Evolutionary conservation across 148 eudicot species (phyloP).

Genomic region (Salicornia ramosissima): DNA sequence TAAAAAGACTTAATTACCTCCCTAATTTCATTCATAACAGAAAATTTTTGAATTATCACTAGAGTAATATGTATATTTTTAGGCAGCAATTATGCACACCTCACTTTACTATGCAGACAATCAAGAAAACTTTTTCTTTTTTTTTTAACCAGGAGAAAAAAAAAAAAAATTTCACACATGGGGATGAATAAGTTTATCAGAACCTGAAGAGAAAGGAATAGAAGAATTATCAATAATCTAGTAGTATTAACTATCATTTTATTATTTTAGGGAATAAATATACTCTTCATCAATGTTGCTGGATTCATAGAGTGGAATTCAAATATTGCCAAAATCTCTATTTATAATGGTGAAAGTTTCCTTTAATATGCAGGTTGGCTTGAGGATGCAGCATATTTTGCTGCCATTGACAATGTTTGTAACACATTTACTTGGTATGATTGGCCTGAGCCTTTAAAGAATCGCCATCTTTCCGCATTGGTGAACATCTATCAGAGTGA

Average conservation of each 20-base stretch:
- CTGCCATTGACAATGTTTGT: constrained; percentile 72
- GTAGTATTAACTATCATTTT: too few species aligned
- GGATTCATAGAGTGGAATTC: neutral
- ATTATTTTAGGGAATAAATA: neutral
- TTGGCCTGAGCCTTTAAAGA: constrained; percentile 90
- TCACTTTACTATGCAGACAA: too few species aligned
- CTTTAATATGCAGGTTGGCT: constrained; percentile 74
- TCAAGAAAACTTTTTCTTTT: neutral
- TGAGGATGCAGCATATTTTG: constrained; percentile 96
- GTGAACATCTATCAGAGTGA: constrained; percentile 70
- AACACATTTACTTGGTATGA: constrained; percentile 76
- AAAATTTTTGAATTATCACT: too few species aligned
- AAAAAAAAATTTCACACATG: neutral
- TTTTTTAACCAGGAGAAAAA: neutral
- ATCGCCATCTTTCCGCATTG: constrained; percentile 81
- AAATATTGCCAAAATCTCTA: constrained; percentile 3
- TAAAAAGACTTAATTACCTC: too few species aligned
- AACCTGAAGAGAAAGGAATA: neutral
- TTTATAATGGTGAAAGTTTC: constrained; percentile 4
- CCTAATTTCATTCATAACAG: too few species aligned
- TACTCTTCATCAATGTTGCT: neutral
- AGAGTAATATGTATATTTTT: too few species aligned
- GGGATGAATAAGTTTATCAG: neutral
- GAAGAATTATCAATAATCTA: neutral
- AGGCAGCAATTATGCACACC: too few species aligned